Evolutionary conservation across 73 alveolate species (phyloP).

Genomic region (Paramecium octaurelia): DNA sequence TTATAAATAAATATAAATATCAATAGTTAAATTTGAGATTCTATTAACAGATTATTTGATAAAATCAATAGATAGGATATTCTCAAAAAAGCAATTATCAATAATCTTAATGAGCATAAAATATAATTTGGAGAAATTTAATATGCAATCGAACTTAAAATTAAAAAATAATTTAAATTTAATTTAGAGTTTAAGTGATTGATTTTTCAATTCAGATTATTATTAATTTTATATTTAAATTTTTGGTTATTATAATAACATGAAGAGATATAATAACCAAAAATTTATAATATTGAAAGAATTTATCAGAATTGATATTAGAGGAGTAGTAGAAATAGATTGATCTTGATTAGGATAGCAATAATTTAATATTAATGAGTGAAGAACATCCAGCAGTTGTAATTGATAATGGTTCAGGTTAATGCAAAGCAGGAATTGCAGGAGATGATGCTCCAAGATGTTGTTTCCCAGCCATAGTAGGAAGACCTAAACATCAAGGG

Average conservation of each 20-base stretch:
- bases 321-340: not conserved
- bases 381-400: slow-evolving; percentile 57
- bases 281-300: not conserved
- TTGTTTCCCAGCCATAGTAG: slow-evolving; percentile 98
- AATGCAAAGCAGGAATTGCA: slow-evolving; percentile 95
- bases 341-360: not conserved
- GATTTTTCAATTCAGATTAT: not conserved
- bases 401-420: slow-evolving; percentile 74
- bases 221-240: not conserved
- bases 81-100: no score
- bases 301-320: not conserved
- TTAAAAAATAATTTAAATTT: no score
- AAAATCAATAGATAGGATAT: no score
- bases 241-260: not conserved
- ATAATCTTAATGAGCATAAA: no score
- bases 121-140: no score
- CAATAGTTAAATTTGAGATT: no score
- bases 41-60: no score
- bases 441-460: slow-evolving; percentile 98
- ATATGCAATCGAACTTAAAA: no score
- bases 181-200: not conserved
- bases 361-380: not conserved
- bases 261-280: not conserved
- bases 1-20: no score
- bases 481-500: slow-evolving; percentile 97